Base-by-base conservation (phyloP, 225 moss, liverwort and hornwort species). In the Thuidium tamariscinum region DNA sequence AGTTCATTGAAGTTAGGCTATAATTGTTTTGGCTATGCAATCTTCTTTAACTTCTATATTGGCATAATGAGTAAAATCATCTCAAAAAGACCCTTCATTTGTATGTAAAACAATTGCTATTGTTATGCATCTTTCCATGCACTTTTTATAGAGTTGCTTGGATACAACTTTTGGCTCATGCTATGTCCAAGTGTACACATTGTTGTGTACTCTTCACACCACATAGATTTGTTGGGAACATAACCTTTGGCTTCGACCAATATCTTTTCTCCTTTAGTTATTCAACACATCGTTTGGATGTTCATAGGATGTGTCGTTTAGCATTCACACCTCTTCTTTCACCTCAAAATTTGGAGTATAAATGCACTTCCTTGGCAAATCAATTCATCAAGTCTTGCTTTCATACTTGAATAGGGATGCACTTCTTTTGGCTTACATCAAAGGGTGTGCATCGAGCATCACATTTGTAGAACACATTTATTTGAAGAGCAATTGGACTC, bases 61-160 rank as follows among this genome's bases (percentile, higher is more conserved):
- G 59, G 6, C 12, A 26, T 59, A 61, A 61, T 27, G 6, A 27
- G 29, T 27, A 61, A 13, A 61, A 29, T 61, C 2, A 29, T 61
- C 14, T 13, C 13, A 4, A 29, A 27, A 4, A 14, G 2, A 61
- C 3, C 29, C 27, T 61, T 29, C 27, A 61, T 61, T 61, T 61
- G 6, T 7, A 61, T 61, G 7, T 3, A 6, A 61, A 14, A 61
- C 13, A n/a, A n/a, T n/a, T n/a, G n/a, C n/a, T n/a, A n/a, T n/a
- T n/a, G n/a, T n/a, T n/a, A n/a, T n/a, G 1, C 3, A 51, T 14
- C 14, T 34, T 52, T 22, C 2, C 3, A 9, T 2, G 1, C 7
- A 74, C 2, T 34, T 5, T 51, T 20, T 9, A n/a, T 9, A 74
- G 8, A 74, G 51, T 22, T 75, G 1, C 3, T 12, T 52, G 2